Evolutionary conservation across 1,139 yeast species (phyloP), one percentile per base, ranked within the genome.

Genomic region (Suzukiozyma palmioleophila): DNA sequence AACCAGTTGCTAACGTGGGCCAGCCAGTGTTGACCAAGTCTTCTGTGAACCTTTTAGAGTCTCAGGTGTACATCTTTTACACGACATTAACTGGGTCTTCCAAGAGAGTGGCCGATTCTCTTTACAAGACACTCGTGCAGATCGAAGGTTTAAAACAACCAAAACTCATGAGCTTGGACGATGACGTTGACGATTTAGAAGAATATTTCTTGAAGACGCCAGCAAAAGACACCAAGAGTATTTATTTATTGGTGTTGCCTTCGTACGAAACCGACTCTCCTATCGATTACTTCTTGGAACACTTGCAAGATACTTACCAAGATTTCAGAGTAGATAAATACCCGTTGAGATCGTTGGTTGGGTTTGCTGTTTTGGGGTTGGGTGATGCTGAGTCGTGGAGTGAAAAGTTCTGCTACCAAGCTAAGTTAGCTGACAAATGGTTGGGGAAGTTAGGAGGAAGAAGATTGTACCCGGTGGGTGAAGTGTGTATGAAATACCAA

Each of bases 241-340:
- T 86, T n/a, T 89, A 87, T 53, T 56, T 90, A 18, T 52, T 89
- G 47, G 87, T 89, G 12, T 68, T 89, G 24, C 97, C 97, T 2
- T 87, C 96, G 0, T 89, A 89, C 56, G 97, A 88, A 51, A 85
- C 90, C 0, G 97, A 89, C 59, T 85, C 95, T 1, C 96, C 97
- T 9, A 73, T 90, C 36, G 97, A 89, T 59, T 89, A 81, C 56
- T 88, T 88, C 59, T 66, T 89, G 43, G 95, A 87, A 53, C 82
- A 86, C 39, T 68, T 89, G 50, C 73, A 77, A 45, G 97, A 89
- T 42, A 87, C 94, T 1, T 79, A 78, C 46, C 82, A 84, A 47
- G 97, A 89, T 58, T 88, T 87, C 65, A 71, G 97, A 49, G 77
- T 89, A 34, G 96, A 88, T 53, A 85, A 86, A 43, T 80, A 78